These are phyloP conservation scores for Xylariomycetidae sp. DNA, from an alignment of 2,329 filamentous ascomycete species.

Conservation along the genomic window DNA sequence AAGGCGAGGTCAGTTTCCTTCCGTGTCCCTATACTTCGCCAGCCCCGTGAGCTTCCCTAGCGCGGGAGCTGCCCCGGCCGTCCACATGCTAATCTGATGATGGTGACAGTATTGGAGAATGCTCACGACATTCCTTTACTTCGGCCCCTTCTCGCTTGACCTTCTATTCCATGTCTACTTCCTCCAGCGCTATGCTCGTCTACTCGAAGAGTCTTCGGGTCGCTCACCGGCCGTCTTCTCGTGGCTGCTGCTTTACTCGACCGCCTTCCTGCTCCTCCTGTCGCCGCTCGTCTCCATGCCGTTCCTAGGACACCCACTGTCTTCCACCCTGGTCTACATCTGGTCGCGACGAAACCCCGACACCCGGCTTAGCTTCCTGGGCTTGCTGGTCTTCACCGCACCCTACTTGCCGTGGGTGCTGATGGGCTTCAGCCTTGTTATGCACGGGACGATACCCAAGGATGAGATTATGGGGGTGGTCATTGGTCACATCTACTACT, in stretches of 20 bases:
- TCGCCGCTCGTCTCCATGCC: conserved; percentile 86
- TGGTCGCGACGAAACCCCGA: conserved; percentile 95
- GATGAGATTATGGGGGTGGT: conserved; percentile 95
- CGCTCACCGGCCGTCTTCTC: conserved; percentile 89
- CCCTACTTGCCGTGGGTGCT: conserved; percentile 95
- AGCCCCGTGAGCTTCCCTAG: conserved; percentile 1
- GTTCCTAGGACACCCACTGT: conserved; percentile 89
- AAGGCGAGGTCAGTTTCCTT: conserved; percentile 66
- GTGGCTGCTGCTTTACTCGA: conserved; percentile 86
- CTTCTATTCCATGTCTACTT: conserved; percentile 98
- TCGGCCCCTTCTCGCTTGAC: conserved; percentile 88
- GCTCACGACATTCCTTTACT: conserved; percentile 95
- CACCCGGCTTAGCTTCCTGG: conserved; percentile 81
- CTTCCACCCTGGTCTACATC: conserved; percentile 92
- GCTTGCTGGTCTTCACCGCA: conserved; percentile 83
- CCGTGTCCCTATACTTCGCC: neutral
- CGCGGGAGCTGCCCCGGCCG: no score
- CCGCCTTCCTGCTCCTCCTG: conserved; percentile 68
- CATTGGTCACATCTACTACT: conserved; percentile 96
- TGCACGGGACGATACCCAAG: conserved; percentile 85
- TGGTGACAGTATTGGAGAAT: conserved; percentile 80
- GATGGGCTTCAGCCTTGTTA: conserved; percentile 84
- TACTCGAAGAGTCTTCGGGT: conserved; percentile 91
- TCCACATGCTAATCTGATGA: conserved; percentile 8
- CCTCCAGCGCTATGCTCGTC: conserved; percentile 88